These are phyloP conservation scores for Vitis hybrid DNA, from an alignment of 177 flowering plant species.

Conservation along the genomic window DNA sequence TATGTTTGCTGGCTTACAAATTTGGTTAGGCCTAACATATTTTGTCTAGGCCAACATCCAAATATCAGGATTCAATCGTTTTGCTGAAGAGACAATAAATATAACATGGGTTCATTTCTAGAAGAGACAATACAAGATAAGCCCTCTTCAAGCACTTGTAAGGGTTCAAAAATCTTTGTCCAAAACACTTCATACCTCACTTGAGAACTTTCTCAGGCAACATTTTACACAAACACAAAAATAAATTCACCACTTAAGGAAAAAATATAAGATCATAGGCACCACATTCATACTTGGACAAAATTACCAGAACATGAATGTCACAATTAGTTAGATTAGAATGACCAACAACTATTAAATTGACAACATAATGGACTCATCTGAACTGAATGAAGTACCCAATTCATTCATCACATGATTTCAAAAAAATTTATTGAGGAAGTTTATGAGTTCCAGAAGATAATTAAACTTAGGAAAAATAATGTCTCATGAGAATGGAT, in stretches of 20 bases:
- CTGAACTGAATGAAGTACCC: neutral
- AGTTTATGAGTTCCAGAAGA: neutral
- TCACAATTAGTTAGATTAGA: no score
- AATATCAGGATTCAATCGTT: neutral
- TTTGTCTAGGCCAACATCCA: neutral
- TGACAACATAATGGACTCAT: neutral
- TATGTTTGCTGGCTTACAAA: neutral
- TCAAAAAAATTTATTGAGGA: neutral
- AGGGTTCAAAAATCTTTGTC: no score
- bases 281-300: no score
- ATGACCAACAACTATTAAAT: neutral
- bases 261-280: no score
- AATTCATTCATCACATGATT: neutral
- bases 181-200: no score
- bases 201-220: no score
- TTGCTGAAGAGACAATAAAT: neutral
- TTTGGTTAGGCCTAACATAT: neutral
- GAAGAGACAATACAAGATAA: no score
- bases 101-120: neutral
- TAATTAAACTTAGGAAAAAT: neutral
- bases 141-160: no score
- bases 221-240: no score
- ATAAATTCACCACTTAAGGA: no score
- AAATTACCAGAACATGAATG: no score
- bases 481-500: neutral